Evolutionary conservation across 169 alveolate species (phyloP).

Genomic region (Eimeria tenella): DNA sequence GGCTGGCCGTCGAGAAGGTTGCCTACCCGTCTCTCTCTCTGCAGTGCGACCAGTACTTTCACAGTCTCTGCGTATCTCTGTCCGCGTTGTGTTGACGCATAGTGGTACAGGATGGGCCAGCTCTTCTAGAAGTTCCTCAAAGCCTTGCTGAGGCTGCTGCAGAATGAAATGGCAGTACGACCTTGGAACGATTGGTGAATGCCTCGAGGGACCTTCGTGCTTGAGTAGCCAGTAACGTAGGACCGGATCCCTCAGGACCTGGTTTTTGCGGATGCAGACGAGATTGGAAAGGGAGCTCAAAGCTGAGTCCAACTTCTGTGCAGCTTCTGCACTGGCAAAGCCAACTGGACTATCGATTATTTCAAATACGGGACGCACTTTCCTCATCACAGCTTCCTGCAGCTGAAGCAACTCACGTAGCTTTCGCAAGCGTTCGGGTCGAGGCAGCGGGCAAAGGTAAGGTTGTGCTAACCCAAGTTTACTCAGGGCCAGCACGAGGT

Average conservation of each 20-base stretch:
- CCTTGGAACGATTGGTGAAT: neutral
- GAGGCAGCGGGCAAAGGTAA: neutral
- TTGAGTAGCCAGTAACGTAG: neutral
- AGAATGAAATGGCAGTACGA: neutral
- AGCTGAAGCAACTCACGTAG: neutral
- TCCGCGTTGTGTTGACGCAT: too few relatives aligned
- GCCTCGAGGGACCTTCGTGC: neutral
- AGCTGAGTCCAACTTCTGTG: too few relatives aligned
- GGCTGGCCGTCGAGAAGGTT: too few relatives aligned
- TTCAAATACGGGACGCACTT: neutral
- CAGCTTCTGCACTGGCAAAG: too few relatives aligned
- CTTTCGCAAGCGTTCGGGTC: neutral
- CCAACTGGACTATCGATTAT: neutral
- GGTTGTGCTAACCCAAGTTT: neutral
- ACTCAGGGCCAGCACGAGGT: neutral
- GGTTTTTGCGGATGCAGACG: neutral
- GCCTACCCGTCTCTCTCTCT: too few relatives aligned
- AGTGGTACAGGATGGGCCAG: neutral
- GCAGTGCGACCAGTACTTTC: too few relatives aligned
- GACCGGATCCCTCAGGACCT: neutral
- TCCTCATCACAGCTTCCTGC: neutral
- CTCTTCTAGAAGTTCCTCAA: neutral
- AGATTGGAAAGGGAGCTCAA: too few relatives aligned
- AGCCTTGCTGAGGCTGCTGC: neutral
- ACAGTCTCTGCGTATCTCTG: too few relatives aligned